Conservation (phyloP, 805 yeast genomes). For the Kuraishia piskuri region DNA sequence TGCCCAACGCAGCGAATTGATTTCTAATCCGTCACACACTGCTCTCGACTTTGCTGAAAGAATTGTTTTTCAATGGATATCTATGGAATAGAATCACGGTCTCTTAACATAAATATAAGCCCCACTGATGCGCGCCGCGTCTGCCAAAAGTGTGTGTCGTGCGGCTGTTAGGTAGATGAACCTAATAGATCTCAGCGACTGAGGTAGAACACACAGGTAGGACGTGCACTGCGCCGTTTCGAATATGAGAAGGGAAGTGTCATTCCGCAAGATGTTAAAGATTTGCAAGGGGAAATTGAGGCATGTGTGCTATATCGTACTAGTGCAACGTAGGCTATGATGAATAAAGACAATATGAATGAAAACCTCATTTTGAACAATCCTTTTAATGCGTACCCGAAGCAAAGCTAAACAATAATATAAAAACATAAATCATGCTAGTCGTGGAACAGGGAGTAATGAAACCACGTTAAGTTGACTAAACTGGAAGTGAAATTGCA, state of each 20-base stretch:
- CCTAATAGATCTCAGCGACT: no score
- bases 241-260: no score
- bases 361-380: background rate
- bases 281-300: no score
- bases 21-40: no score
- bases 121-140: background rate
- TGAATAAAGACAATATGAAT: background rate
- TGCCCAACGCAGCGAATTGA: no score
- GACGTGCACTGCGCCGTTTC: no score
- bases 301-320: no score
- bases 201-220: no score
- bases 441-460: background rate
- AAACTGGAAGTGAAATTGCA: background rate
- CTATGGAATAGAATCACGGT: background rate
- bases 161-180: background rate
- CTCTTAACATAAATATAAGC: background rate
- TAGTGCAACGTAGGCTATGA: no score
- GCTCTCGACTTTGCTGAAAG: no score
- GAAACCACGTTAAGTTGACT: background rate
- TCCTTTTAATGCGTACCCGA: background rate
- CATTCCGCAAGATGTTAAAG: no score
- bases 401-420: background rate
- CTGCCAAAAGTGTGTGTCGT: background rate
- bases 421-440: background rate
- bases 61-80: background rate